Conservation (phyloP, 192 early-diverging fungal genomes). For the Backusella liffmaniae region DNA sequence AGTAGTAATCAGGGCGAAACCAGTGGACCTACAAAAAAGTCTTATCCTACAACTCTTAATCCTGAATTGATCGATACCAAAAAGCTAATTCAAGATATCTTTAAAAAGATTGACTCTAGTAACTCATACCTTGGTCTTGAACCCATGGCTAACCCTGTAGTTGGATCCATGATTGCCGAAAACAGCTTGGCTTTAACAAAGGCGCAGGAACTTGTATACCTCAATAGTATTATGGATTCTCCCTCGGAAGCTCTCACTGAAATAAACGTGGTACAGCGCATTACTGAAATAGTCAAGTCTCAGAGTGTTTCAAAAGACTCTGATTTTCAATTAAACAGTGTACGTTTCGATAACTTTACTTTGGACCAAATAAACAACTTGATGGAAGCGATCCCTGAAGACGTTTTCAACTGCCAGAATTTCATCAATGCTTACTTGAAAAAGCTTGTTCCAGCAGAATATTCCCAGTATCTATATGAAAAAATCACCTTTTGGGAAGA, state of each 20-base stretch:
- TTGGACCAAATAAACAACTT: constrained; percentile 14
- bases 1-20: background rate
- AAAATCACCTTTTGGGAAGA: constrained; percentile 10
- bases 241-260: background rate
- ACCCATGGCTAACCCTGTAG: background rate
- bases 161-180: background rate
- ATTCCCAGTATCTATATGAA: background rate
- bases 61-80: constrained; percentile 1
- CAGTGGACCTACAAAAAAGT: background rate
- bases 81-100: background rate
- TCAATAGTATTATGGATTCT: background rate
- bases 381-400: constrained; percentile 5
- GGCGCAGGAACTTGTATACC: background rate
- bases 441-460: constrained; percentile 3
- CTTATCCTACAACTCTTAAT: background rate
- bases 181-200: background rate
- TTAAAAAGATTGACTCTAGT: background rate
- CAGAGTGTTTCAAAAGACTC: background rate
- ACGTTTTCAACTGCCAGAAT: background rate
- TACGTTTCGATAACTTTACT: constrained; percentile 2
- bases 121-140: background rate
- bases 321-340: background rate
- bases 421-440: constrained; percentile 13
- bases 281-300: background rate
- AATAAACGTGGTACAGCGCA: background rate